Base-by-base conservation (phyloP, 2,329 filamentous ascomycete species). In the Diaporthe citriasiana region DNA sequence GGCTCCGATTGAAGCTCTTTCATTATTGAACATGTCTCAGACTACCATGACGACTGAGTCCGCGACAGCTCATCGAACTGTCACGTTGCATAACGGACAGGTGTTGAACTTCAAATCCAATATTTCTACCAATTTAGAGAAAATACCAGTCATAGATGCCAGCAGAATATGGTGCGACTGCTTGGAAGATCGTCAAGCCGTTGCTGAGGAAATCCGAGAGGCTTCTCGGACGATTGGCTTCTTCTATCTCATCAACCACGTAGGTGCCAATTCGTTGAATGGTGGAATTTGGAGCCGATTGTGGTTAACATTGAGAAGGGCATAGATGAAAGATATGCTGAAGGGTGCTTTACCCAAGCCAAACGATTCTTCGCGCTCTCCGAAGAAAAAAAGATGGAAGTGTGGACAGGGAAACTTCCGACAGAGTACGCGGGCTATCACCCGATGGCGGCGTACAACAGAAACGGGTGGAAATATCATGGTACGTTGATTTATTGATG, bases 81-180 rank as follows among this genome's bases (percentile, higher is more conserved):
- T 79, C 19, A 78, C 55, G 30, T 50, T 80, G 35, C 76, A 77
- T 3, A 80, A 79, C 33, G 79, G 79, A 27, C 76, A 73, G 1
- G 71, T 76, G 1, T 76, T 79, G 60, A 77, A 71, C 33, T 80
- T 80, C 63, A 68, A 75, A 10, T 80, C 79, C n/a, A 80, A 80
- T 55, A 51, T 76, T 10, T 77, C 79, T 0, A 77, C 76, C 0
- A 75, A 76, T 10, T 33, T 77, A 8, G 78, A 80, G 45, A 76
- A 81, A 56, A 83, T 87, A 19, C 84, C 85, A 1, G 78, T 87
- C 50, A 85, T 88, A 65, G 85, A 88, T 75, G 78, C 86, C 3
- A 81, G 84, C 0, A 77, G 77, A 19, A 79, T 87, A n/a, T 82
- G 82, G 76, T 85, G 82, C 69, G 72, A 78, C 3, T 73, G 78